phyloP scores from a whole-genome alignment of 768 basidiomycete genomes.

The Mycena galopus region DNA sequence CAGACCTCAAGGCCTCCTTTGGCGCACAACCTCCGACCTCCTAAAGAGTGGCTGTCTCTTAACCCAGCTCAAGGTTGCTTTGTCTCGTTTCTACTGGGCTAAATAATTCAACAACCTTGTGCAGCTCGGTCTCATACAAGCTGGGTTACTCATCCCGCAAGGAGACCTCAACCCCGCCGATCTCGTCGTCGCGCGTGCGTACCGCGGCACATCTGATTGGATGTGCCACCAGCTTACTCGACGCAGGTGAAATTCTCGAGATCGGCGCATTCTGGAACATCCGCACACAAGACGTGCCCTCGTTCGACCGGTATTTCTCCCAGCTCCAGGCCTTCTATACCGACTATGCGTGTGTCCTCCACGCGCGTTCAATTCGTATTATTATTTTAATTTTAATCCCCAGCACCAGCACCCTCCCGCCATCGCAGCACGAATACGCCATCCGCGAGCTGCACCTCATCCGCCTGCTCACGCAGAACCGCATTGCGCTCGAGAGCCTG shows the following conservation, averaged over 20 bases:
- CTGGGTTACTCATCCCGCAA: constrained; percentile 82
- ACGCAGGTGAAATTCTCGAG: constrained; percentile 91
- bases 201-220: not conserved
- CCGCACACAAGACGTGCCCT: constrained; percentile 87
- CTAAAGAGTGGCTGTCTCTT: constrained; percentile 74
- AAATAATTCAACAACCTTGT: not conserved
- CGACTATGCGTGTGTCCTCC: constrained; percentile 73
- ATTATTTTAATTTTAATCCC: not conserved
- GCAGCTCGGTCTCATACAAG: constrained; percentile 83
- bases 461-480: constrained; percentile 93
- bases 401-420: constrained; percentile 84
- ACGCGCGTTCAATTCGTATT: not conserved
- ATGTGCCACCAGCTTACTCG: not conserved
- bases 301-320: constrained; percentile 95
- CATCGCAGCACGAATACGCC: constrained; percentile 88
- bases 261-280: constrained; percentile 96
- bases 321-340: constrained; percentile 93
- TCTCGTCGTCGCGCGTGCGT: constrained; percentile 79
- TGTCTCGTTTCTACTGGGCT: not conserved
- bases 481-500: constrained; percentile 93
- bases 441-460: constrained; percentile 95
- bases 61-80: constrained; percentile 78
- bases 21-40: constrained; percentile 75
- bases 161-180: constrained; percentile 74
- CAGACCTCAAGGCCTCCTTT: constrained; percentile 77